Evolutionary conservation across 441 rosid genomes (phyloP), one percentile per base, ranked within the genome.

Genomic region (Dalechampia spathulata): DNA sequence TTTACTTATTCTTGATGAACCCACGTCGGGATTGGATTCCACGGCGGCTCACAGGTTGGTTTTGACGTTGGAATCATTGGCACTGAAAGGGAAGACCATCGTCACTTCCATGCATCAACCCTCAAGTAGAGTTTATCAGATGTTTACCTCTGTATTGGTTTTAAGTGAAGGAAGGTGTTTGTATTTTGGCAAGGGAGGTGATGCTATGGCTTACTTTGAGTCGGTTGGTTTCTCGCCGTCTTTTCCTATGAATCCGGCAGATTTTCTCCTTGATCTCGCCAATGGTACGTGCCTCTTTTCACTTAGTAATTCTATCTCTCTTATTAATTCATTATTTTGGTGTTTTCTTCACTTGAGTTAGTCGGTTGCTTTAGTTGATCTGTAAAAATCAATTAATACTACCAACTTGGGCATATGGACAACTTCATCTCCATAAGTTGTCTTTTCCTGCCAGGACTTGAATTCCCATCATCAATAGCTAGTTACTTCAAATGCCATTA

Each of bases 241-340:
- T 67, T 87, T 87, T 56, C 86, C 93, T 20, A 81, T 86, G 90
- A 91, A 91, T 70, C 98, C 98, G 44, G 98, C 98, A 1, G 98
- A 91, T 72, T 88, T 87, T 62, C 84, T 91, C 54, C 96, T 91
- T 49, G 98, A 91, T 73, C 95, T 91, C 69, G 98, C 96, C 20
- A 91, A 86, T 38, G 98, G 98, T 91, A 80, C 75, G 87, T 71
- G 53, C 30, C 7, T 36, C 7, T 36, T 5, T 4, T 10, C 39
- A 4, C 13, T 61, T 53, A n/a, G 9, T 44, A 16, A 52, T 62
- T 30, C 43, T 53, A 49, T 41, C 63, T 62, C 7, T 21, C 16
- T 4, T 17, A 20, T 21, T 45, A 57, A 0, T 1, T 27, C 0
- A 19, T 46, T 40, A 44, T 40, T 59, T 3, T 30, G 34, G 34